Conservation (phyloP, 106 monocot species). For the Dioscorea dumetorum region DNA sequence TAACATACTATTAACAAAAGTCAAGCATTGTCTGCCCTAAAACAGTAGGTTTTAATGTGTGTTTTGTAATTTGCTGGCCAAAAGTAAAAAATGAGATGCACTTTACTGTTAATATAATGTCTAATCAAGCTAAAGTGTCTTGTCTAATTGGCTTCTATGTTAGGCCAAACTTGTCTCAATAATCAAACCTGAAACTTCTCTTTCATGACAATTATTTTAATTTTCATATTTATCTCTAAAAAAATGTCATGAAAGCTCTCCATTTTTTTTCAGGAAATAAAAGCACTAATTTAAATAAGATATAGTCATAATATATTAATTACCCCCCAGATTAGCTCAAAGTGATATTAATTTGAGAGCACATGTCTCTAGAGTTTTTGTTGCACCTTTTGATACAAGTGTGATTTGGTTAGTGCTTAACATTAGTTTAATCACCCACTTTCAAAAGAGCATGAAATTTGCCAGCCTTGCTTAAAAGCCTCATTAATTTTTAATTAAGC, state of each 20-base stretch:
- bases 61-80: no score
- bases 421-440: neutral
- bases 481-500: neutral
- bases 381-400: neutral
- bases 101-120: no score
- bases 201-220: neutral
- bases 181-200: neutral
- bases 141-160: no score
- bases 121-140: no score
- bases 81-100: no score
- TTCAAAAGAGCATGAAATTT: neutral
- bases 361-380: neutral
- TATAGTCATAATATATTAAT: neutral
- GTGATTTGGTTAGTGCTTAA: neutral
- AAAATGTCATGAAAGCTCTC: neutral
- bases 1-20: no score
- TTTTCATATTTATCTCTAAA: neutral
- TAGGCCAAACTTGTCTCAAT: no score
- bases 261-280: neutral
- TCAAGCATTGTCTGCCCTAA: no score
- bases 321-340: neutral
- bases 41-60: no score
- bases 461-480: slow-evolving; percentile 4
- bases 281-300: neutral
- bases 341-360: slow-evolving; percentile 1